A percentile compares a stretch with the other conserved stretches of the same genome.
These are phyloP conservation scores for Hippophae tibetana DNA, from an alignment of 306 rosid genomes.

Conservation along the genomic window DNA sequence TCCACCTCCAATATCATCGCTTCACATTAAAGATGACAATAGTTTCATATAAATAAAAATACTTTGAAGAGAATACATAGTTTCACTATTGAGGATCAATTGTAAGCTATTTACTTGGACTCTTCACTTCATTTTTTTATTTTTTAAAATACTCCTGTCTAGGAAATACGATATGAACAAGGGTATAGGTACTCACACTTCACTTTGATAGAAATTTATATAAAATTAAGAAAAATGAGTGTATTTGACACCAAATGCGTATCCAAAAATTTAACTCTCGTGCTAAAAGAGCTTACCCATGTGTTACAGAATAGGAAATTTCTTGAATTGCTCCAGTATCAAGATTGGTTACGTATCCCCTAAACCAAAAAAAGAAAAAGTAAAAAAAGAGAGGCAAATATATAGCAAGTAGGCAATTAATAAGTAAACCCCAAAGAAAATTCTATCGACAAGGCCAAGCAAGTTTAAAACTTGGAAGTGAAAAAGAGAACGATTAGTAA, in stretches of 20 bases:
- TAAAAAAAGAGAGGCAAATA: background rate
- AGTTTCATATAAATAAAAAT: too few relatives aligned
- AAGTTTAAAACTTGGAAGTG: background rate
- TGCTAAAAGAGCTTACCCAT: background rate
- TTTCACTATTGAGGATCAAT: too few relatives aligned
- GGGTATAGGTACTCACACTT: too few relatives aligned
- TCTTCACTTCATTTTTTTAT: too few relatives aligned
- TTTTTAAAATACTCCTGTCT: too few relatives aligned
- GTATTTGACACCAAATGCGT: background rate
- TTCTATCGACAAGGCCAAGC: background rate
- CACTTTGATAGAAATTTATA: too few relatives aligned
- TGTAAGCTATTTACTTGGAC: too few relatives aligned
- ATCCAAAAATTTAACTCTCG: too few relatives aligned
- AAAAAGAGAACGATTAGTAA: background rate
- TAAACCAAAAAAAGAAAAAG: background rate
- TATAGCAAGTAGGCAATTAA: background rate
- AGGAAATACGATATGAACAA: too few relatives aligned
- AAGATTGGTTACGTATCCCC: background rate
- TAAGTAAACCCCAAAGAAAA: background rate
- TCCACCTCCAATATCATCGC: background rate
- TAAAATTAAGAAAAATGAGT: background rate
- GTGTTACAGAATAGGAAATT: background rate
- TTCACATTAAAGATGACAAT: too few relatives aligned
- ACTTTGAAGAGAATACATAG: too few relatives aligned
- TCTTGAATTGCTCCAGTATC: constrained; percentile 6